Base-by-base conservation (phyloP, 2,329 filamentous ascomycete species). In the Fusarium secorum region DNA sequence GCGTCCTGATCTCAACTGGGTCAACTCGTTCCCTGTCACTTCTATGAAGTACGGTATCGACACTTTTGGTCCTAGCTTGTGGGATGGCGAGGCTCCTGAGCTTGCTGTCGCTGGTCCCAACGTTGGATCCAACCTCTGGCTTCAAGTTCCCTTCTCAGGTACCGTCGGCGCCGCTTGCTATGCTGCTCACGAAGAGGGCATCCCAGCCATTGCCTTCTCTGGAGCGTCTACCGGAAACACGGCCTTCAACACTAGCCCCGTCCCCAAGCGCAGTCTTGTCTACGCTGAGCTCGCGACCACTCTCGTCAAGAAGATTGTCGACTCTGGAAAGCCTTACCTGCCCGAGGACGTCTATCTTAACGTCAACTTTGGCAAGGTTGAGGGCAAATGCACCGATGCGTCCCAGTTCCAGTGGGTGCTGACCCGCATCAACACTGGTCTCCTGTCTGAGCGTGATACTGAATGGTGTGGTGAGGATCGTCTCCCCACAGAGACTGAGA, bases 191-290 rank as follows among this genome's bases (percentile, higher is more conserved):
- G 81, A 86, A 24, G 81, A 81, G 3, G 84, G 85, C 2, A 86
- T 92, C 61, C 91, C 91, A 0, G 87, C 87, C n/a, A 85, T 93
- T 60, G 91, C 90, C 20, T 93, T 93, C 80, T 89, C 87, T 1
- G 90, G 90, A 10, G 78, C 79, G 4, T 84, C 85, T 0, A 81
- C 82, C 10, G 82, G 83, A 18, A 83, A 80, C 32, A 85, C 86
- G 2, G 83, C 86, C 0, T 92, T 86, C 84, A 83, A 90, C 72
- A 79, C 83, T 2, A 78, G 77, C 1, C 87, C 89, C 3, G 79
- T 84, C 3, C 87, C 89, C 3, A 65, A 79, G 14, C 85, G 87
- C 68, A 87, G 86, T 78, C 78, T 80, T 17, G 78, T 92, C n/a
- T 93, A 93, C 73, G 89, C 88, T 6, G 84, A 90, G 55, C 83